phyloP scores from a whole-genome alignment of 768 basidiomycete genomes.

The Hemileccinum impolitum region DNA sequence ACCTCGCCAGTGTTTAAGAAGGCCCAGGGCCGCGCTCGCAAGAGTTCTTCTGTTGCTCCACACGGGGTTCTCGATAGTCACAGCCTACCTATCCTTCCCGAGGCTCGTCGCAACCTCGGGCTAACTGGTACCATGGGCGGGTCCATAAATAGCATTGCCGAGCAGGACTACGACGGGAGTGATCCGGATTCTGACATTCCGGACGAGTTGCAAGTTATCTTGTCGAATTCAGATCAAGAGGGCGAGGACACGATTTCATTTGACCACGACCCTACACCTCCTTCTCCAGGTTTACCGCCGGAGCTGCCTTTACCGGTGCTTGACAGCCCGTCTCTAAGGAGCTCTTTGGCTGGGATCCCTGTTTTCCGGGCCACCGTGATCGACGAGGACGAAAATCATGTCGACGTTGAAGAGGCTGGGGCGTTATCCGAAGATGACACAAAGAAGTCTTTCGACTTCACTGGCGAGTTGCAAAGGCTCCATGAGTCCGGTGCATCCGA shows the following conservation, averaged over 20 bases:
- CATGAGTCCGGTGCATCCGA: constrained; percentile 69
- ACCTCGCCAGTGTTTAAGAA: constrained; percentile 37
- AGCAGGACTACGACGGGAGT: constrained; percentile 46
- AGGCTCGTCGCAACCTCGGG: constrained; percentile 55
- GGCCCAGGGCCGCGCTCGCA: constrained; percentile 20
- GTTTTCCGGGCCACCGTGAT: constrained; percentile 44
- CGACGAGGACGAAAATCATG: constrained; percentile 42
- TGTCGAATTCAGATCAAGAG: constrained; percentile 41
- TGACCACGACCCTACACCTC: constrained; percentile 11
- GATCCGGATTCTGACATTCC: constrained; percentile 82
- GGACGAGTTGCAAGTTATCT: constrained; percentile 64
- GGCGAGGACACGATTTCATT: constrained; percentile 42
- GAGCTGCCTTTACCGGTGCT: constrained; percentile 36
- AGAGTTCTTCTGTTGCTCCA: constrained; percentile 24
- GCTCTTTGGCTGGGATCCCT: constrained; percentile 28
- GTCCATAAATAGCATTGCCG: constrained; percentile 46
- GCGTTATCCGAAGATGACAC: constrained; percentile 60
- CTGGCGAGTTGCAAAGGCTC: constrained; percentile 67
- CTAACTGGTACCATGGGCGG: constrained; percentile 69
- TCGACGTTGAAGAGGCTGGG: constrained; percentile 39
- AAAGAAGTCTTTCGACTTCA: constrained; percentile 82
- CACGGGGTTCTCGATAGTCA: constrained; percentile 13
- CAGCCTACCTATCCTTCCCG: constrained; percentile 42
- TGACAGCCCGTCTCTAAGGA: constrained; percentile 1
- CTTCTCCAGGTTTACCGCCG: constrained; percentile 45